Evolutionary conservation across 2,329 filamentous ascomycete genomes (phyloP).

Genomic region (Penicillium vulpinum): DNA sequence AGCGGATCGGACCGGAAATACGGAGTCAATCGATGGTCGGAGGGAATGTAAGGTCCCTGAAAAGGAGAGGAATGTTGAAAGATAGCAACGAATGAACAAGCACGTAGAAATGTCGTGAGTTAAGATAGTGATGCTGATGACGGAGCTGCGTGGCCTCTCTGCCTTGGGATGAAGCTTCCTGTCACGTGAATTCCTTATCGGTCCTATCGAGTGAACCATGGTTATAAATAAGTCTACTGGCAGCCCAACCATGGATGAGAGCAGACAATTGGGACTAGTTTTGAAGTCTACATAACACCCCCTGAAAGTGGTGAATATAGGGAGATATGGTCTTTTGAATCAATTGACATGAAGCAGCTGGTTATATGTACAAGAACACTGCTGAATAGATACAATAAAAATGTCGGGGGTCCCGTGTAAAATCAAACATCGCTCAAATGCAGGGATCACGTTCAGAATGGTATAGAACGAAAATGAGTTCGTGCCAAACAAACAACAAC

Average conservation of each 20-base stretch:
- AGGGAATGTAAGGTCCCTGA: not conserved
- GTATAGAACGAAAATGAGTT: not conserved
- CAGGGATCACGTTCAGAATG: not conserved
- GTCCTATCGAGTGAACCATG: slow-evolving; percentile 8
- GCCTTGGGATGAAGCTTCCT: slow-evolving; percentile 19
- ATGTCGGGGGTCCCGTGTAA: not conserved
- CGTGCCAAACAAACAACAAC: slow-evolving; percentile 2
- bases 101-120: not conserved
- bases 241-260: not conserved
- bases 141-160: slow-evolving; percentile 32
- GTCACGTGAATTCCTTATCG: slow-evolving; percentile 36
- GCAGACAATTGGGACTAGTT: not conserved
- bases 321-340: not conserved
- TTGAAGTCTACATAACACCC: not conserved
- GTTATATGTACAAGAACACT: slow-evolving; percentile 17
- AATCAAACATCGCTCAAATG: not conserved
- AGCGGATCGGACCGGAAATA: slow-evolving; percentile 18
- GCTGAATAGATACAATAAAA: slow-evolving; percentile 15
- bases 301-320: not conserved
- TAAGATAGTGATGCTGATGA: slow-evolving; percentile 6
- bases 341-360: not conserved
- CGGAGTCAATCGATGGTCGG: slow-evolving; percentile 3
- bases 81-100: not conserved
- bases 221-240: not conserved
- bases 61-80: not conserved